Percentiles rank a stretch among this genome's conserved stretches.
Conservation (phyloP, 176 grass and related monocot genomes). For the Chloris gayana region DNA sequence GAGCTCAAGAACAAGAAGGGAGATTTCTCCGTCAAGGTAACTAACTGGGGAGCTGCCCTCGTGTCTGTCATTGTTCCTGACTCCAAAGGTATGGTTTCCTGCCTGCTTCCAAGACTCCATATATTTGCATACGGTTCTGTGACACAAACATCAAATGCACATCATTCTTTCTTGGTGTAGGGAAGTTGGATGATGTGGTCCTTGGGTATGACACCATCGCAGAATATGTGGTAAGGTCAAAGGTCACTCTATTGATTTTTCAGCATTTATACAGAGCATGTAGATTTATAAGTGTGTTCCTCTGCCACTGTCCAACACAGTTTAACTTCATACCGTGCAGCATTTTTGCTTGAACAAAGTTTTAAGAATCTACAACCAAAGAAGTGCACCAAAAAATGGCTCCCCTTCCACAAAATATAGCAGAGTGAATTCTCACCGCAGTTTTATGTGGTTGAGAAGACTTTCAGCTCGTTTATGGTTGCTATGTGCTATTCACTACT, state of each 20-base stretch:
- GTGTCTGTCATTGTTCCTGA: conserved; percentile 75
- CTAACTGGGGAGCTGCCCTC: conserved; percentile 87
- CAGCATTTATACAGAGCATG: background rate
- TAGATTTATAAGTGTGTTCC: background rate
- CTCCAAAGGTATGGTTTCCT: conserved; percentile 56
- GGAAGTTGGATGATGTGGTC: conserved; percentile 73
- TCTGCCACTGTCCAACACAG: background rate
- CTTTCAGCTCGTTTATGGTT: background rate
- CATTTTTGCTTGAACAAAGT: background rate
- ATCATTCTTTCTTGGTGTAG: conserved; percentile 29
- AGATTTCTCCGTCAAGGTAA: conserved; percentile 72
- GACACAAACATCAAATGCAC: background rate
- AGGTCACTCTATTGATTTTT: background rate
- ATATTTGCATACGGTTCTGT: background rate
- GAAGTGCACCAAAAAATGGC: no score
- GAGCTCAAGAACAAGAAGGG: conserved; percentile 63
- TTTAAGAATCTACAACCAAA: background rate
- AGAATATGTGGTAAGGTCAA: conserved; percentile 69
- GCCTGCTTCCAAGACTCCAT: background rate
- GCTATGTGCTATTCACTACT: background rate
- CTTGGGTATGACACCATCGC: conserved; percentile 80
- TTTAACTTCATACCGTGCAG: background rate
- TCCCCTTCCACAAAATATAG: background rate
- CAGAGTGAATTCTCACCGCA: background rate
- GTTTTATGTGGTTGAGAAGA: background rate